Percentiles rank a stretch among this genome's conserved stretches.
These are phyloP conservation scores for Sclerotinia trifoliorum DNA, from an alignment of 2,329 filamentous ascomycete genomes.

Conservation along the genomic window DNA sequence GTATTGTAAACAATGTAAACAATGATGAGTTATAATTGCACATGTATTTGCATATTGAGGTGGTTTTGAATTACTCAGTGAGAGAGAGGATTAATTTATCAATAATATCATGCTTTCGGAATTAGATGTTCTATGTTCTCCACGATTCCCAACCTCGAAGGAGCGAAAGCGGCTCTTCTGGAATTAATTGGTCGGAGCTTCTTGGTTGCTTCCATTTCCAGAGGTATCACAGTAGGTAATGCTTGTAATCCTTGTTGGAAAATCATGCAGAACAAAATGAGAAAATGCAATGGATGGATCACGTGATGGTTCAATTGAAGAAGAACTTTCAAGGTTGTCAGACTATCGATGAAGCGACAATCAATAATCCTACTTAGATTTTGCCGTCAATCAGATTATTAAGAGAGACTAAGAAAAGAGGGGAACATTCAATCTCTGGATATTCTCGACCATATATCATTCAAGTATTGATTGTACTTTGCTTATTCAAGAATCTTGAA, in stretches of 20 bases:
- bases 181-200: constrained; percentile 13
- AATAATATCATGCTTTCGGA: constrained; percentile 12
- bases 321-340: no score
- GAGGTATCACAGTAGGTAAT: background rate
- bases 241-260: background rate
- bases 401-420: no score
- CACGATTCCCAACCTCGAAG: constrained; percentile 5
- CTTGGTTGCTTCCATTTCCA: background rate
- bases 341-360: no score
- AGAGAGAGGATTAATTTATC: background rate
- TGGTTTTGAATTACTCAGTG: background rate
- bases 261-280: constrained; percentile 9
- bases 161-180: constrained; percentile 11
- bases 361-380: no score
- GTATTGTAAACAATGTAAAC: constrained; percentile 6
- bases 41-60: background rate
- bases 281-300: background rate
- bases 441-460: no score
- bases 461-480: background rate
- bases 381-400: no score
- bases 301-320: background rate
- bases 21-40: background rate
- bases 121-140: constrained; percentile 16
- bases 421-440: no score
- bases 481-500: background rate